Conservation (phyloP, 148 eudicot genomes). For the Rhododendron simsii region DNA sequence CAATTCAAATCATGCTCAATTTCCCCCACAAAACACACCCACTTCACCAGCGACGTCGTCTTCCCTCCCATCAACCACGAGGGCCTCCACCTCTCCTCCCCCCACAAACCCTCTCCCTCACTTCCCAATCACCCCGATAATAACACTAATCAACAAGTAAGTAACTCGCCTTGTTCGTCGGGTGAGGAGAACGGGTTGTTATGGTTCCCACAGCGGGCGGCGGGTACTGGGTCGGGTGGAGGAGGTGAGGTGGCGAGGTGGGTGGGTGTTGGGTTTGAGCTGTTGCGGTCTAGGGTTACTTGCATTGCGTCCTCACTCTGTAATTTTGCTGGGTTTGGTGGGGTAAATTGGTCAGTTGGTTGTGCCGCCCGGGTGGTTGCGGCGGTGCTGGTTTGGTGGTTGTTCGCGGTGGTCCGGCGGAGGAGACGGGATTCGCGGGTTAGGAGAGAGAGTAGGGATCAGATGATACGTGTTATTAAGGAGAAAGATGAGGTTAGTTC, state of each 20-base stretch:
- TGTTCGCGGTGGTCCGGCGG: slow-evolving; percentile 18
- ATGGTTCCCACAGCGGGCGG: not conserved
- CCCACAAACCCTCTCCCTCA: not conserved
- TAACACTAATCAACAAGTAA: not conserved
- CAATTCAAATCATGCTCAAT: not conserved
- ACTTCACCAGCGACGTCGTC: not conserved
- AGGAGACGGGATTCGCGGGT: slow-evolving; percentile 1
- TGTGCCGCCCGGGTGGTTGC: not conserved
- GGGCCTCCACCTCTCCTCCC: slow-evolving; percentile 25
- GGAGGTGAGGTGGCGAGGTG: slow-evolving; percentile 10
- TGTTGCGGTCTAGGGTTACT: slow-evolving; percentile 24
- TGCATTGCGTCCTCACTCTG: not conserved
- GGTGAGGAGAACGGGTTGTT: not conserved
- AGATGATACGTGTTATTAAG: slow-evolving; percentile 23
- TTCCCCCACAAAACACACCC: not conserved
- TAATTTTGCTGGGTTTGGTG: not conserved
- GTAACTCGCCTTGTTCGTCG: not conserved
- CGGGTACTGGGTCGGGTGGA: not conserved
- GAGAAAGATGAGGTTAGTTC: slow-evolving; percentile 44
- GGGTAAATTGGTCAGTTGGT: not conserved
- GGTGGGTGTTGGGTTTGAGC: slow-evolving; percentile 28
- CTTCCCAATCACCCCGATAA: not conserved
- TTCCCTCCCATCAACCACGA: slow-evolving; percentile 51
- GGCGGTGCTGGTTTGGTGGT: slow-evolving; percentile 16
- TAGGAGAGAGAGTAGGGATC: slow-evolving; percentile 24